phyloP scores from a whole-genome alignment of 441 rosid species.

The Dalechampia spathulata region DNA sequence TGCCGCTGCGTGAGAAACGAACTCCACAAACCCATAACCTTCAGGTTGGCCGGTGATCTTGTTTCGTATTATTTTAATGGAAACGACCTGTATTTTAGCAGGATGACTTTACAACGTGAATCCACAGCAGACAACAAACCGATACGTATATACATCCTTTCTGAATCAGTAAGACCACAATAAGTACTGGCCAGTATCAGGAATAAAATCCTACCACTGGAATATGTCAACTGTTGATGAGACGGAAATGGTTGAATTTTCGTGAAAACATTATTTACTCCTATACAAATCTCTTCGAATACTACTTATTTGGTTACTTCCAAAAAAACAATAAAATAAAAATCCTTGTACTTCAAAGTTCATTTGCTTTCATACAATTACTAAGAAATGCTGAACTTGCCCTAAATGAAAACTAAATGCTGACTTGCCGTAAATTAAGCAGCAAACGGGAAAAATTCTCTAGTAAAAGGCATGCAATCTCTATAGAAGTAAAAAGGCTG shows the following conservation, averaged over 20 bases:
- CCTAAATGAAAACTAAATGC: too few relatives aligned
- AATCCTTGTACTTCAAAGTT: too few relatives aligned
- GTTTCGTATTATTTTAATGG: conserved; percentile 86
- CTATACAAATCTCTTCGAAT: neutral
- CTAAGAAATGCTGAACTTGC: too few relatives aligned
- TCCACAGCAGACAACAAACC: neutral
- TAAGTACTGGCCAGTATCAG: too few relatives aligned
- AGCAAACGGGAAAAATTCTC: neutral
- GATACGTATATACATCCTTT: neutral
- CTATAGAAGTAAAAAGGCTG: neutral
- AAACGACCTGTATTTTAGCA: conserved; percentile 43
- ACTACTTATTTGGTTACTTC: neutral
- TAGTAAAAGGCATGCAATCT: neutral
- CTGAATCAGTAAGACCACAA: neutral
- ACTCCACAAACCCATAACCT: conserved; percentile 96
- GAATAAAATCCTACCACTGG: too few relatives aligned
- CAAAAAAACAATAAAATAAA: too few relatives aligned
- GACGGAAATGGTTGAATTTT: neutral
- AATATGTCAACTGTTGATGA: too few relatives aligned
- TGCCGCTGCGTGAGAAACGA: conserved; percentile 79
- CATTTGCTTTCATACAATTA: too few relatives aligned
- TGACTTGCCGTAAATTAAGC: neutral
- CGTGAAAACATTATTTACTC: neutral
- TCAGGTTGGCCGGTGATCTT: conserved; percentile 89
- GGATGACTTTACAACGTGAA: neutral